These are phyloP conservation scores for Cordyceps cicadae DNA, from an alignment of 2,329 filamentous ascomycete species.

Conservation along the genomic window DNA sequence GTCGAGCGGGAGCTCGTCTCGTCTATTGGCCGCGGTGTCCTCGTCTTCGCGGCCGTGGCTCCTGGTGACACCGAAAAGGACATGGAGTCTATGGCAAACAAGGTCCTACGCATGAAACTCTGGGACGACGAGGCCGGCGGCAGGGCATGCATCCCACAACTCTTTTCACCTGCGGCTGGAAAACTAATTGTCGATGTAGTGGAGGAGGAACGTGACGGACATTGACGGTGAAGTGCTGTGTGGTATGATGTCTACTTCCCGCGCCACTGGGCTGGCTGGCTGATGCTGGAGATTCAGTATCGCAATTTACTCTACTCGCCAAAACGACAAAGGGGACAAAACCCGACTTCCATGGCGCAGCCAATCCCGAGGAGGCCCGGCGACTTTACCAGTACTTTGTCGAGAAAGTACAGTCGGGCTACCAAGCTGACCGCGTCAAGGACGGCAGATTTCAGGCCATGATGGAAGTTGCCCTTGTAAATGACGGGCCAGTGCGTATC, in stretches of 20 bases:
- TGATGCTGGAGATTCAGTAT: conserved; percentile 51
- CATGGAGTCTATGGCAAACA: conserved; percentile 71
- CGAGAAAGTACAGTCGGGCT: conserved; percentile 62
- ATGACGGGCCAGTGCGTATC: conserved; percentile 60
- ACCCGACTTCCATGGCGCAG: conserved; percentile 87
- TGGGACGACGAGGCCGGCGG: conserved; percentile 76
- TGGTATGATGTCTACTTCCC: conserved; percentile 45
- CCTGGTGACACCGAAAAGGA: conserved; percentile 88
- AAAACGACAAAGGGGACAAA: conserved; percentile 94
- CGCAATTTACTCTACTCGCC: conserved; percentile 90
- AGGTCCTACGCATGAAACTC: conserved; percentile 81
- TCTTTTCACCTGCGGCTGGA: conserved; percentile 13
- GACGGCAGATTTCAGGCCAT: conserved; percentile 97
- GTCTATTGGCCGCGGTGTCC: conserved; percentile 78
- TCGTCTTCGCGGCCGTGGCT: conserved; percentile 86
- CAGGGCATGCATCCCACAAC: conserved; percentile 39
- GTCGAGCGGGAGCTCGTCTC: conserved; percentile 88
- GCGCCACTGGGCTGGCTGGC: not conserved
- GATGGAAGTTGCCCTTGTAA: conserved; percentile 94
- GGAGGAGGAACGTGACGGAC: conserved; percentile 84
- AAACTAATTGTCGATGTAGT: conserved; percentile 42
- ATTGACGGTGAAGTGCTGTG: conserved; percentile 90
- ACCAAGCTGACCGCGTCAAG: conserved; percentile 68
- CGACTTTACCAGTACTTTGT: conserved; percentile 80
- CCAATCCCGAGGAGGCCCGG: conserved; percentile 68